Evolutionary conservation across 169 alveolate species (phyloP), one percentile per base, ranked within the genome.

Genomic region (Cryptosporidium felis): DNA sequence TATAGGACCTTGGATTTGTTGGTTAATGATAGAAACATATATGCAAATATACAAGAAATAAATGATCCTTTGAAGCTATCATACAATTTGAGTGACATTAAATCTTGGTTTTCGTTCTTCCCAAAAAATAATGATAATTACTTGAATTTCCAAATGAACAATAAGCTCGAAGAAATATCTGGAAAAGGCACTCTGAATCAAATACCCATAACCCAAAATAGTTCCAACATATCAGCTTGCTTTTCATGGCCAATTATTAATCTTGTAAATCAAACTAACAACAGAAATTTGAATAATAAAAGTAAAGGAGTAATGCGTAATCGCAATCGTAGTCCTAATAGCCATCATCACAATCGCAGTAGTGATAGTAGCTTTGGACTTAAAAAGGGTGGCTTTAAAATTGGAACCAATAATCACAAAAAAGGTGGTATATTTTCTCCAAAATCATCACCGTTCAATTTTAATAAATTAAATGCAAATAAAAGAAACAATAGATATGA

Each of bases 171-270:
- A 28, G 41, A 28, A 28, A 16, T 16, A 16, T 0, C 28, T 5
- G 51, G 30, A 14, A 56, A 56, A 56, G 63, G 63, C 26, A 9
- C 32, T 12, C 32, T 56, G 3, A 58, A 74, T 38, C 58, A 53
- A 40, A 23, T 74, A 34, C 85, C 85, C 10, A 51, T 74, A 14
- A 74, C 66, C 21, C 74, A 74, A 34, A 36, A 23, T 38, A 74
- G 61, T 74, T 74, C 85, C 9, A 36, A 74, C 56, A 74, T 74
- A 32, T 74, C 44, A 74, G 60, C 85, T 38, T 53, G 67, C 41
- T 74, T 74, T 56, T 38, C 85, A 36, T 74, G 85, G 85, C 85
- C 85, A 36, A 56, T 49, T 38, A 74, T 74, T 9, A 74, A 56
- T 38, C 41, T 66, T 44, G 36, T 65, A 46, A 47, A 61, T 4